Base-by-base conservation (phyloP, 345 rosid genomes). In the Trapa incisa region DNA sequence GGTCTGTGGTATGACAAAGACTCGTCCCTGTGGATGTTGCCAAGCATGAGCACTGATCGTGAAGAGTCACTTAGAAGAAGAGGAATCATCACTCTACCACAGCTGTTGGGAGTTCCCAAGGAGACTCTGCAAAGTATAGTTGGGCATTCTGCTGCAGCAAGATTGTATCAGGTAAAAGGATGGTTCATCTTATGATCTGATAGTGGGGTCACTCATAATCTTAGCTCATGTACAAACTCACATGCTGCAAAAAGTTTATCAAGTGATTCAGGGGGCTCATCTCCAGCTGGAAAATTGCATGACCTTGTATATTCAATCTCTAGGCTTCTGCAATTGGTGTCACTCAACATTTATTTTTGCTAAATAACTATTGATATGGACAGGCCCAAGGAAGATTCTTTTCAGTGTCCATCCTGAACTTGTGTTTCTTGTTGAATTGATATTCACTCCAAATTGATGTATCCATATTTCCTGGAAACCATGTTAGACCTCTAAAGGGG, bases 1-100 rank as follows among this genome's bases (percentile, higher is more conserved):
- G 98, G 98, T 74, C 76, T 84, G 76, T 90, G 98, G 98, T 90
- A 78, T 56, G 97, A 84, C 67, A 72, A 80, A 62, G 89, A 82
- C 82, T 88, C 94, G 57, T 67, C 89, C 16, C 72, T 93, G 69
- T 82, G 92, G 96, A 88, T 90, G 96, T 69, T 93, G 79, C 92
- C 94, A 56, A 87, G 92, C 86, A 90, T 93, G 97, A 85, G 79
- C 73, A 71, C 75, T 61, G 90, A 88, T 73, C 87, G 88, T 52
- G 77, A 72, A 17, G 73, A 72, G 47, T 70, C 69, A 37, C 84
- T 90, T 47, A 72, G 79, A 45, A 70, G 70, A 58, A 78, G 78
- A 74, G 95, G 87, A 77, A 80, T 90, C 64, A 79, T 79, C 70
- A 80, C 75, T 4, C 78, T 90, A 43, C 92, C 82, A 79, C 96